Conservation (phyloP, 1,284 basidiomycete species). For the Heterobasidion irregulare region DNA sequence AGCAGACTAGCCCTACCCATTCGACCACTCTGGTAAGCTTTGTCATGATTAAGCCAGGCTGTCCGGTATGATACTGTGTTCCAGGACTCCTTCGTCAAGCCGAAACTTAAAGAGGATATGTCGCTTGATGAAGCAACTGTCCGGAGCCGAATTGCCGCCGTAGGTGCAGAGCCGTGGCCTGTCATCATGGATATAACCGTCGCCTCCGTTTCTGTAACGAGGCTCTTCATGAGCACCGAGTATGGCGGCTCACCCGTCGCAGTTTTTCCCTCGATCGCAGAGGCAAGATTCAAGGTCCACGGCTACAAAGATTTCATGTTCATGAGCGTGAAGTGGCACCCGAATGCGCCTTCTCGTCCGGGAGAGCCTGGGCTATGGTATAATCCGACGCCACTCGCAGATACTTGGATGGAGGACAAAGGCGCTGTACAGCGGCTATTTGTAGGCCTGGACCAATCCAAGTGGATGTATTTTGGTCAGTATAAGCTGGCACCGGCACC, state of each 20-base stretch:
- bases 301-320: constrained; percentile 10
- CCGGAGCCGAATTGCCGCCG: constrained; percentile 1
- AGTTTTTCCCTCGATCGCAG: constrained; percentile 6
- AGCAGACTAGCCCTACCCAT: too few species aligned
- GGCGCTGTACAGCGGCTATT: constrained; percentile 8
- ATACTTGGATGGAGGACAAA: not conserved
- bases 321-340: constrained; percentile 9
- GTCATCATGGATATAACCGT: constrained; percentile 7
- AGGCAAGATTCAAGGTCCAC: constrained; percentile 3
- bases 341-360: constrained; percentile 12
- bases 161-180: constrained; percentile 4
- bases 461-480: constrained; percentile 16
- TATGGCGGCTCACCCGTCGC: constrained; percentile 11
- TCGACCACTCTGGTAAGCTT: too few species aligned
- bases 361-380: constrained; percentile 13
- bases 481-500: constrained; percentile 8
- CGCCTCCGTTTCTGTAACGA: constrained; percentile 5
- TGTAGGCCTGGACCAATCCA: constrained; percentile 3
- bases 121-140: not conserved
- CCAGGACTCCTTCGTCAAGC: not conserved
- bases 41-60: too few species aligned
- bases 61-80: not conserved
- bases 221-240: constrained; percentile 9
- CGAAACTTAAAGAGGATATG: not conserved
- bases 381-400: not conserved